Evolutionary conservation across 345 rosid species (phyloP).

Genomic region (Bruguiera parviflora): DNA sequence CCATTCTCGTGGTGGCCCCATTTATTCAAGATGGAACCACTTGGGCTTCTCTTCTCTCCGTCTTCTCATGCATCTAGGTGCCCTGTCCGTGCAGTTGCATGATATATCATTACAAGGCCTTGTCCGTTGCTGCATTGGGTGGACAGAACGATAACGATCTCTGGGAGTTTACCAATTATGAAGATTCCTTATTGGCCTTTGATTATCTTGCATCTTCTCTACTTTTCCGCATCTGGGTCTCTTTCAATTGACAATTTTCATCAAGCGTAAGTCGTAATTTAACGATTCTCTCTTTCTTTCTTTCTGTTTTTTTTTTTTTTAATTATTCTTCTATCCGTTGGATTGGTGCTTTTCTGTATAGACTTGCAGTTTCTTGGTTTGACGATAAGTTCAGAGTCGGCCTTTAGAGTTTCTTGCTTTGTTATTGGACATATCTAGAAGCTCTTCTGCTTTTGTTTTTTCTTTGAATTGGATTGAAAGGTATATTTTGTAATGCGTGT

Average conservation of each 20-base stretch:
- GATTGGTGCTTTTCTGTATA: slow-evolving; percentile 10
- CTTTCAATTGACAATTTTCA: slow-evolving; percentile 53
- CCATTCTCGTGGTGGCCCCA: slow-evolving; percentile 23
- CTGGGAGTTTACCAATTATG: slow-evolving; percentile 35
- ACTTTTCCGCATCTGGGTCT: slow-evolving; percentile 48
- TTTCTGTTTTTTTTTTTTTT: background rate
- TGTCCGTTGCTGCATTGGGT: slow-evolving; percentile 29
- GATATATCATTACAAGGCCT: background rate
- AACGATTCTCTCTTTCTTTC: background rate
- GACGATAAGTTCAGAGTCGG: background rate
- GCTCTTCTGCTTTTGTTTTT: background rate
- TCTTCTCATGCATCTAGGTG: slow-evolving; percentile 18
- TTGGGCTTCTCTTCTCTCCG: background rate
- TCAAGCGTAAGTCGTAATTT: slow-evolving; percentile 63
- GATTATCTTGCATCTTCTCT: slow-evolving; percentile 36
- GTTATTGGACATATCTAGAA: background rate
- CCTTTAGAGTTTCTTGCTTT: background rate
- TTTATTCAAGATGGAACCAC: slow-evolving; percentile 17
- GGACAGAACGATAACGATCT: slow-evolving; percentile 26
- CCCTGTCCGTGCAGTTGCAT: slow-evolving; percentile 15
- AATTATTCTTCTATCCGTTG: background rate
- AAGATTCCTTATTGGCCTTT: slow-evolving; percentile 38
- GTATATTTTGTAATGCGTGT: background rate
- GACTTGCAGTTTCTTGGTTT: background rate
- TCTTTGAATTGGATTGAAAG: background rate